Evolutionary conservation across 164 flowering plant species (phyloP).

Genomic region (Vitis riparia): DNA sequence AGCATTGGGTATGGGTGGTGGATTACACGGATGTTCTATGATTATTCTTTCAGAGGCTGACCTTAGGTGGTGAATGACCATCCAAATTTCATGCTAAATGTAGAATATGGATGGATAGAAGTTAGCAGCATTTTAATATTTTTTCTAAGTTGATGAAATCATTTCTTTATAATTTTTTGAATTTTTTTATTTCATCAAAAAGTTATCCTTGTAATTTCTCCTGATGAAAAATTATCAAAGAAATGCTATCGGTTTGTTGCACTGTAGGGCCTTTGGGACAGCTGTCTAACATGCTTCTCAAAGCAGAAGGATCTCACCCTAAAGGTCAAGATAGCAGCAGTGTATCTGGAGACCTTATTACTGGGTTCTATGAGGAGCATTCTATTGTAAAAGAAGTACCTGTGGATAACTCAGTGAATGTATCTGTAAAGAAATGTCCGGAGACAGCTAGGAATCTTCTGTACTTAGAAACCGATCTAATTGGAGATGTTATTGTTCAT

Average conservation of each 20-base stretch:
- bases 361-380: constrained; percentile 77
- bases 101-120: background rate
- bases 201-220: too few relatives aligned
- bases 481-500: constrained; percentile 81
- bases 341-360: constrained; percentile 34
- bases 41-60: too few relatives aligned
- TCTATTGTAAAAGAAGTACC: constrained; percentile 52
- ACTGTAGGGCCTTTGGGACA: constrained; percentile 58
- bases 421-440: constrained; percentile 57
- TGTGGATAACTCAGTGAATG: constrained; percentile 43
- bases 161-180: too few relatives aligned
- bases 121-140: background rate
- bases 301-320: constrained; percentile 38
- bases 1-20: too few relatives aligned
- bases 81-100: background rate
- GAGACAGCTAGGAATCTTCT: constrained; percentile 55
- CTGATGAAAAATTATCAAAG: constrained; percentile 6
- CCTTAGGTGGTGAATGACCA: background rate
- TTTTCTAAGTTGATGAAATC: too few relatives aligned
- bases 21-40: too few relatives aligned
- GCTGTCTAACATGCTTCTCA: constrained; percentile 46
- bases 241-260: constrained; percentile 11
- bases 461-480: constrained; percentile 74
- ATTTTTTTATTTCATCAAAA: too few relatives aligned
- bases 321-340: constrained; percentile 28